phyloP scores from a whole-genome alignment of 768 basidiomycete genomes.

The Trichaptum fuscoviolaceum region DNA sequence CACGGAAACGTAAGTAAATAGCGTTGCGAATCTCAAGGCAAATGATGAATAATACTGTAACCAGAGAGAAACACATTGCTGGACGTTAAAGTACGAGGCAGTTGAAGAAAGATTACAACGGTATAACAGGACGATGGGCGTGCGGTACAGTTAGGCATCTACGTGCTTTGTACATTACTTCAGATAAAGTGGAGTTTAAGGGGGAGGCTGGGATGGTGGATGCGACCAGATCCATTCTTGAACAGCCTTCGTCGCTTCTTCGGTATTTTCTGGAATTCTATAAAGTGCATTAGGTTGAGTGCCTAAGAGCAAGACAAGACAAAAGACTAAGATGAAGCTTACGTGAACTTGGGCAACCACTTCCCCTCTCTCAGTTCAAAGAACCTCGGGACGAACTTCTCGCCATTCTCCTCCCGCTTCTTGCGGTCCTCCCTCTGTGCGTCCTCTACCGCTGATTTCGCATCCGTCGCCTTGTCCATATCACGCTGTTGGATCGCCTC shows the following conservation, averaged over 20 bases:
- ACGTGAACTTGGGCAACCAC: slow-evolving; percentile 80
- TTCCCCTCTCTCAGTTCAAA: slow-evolving; percentile 74
- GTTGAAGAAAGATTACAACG: background rate
- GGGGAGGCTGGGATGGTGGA: slow-evolving; percentile 18
- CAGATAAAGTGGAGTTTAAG: background rate
- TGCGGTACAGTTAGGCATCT: background rate
- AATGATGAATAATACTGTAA: background rate
- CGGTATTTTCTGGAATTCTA: slow-evolving; percentile 69
- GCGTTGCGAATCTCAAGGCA: background rate
- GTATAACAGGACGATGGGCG: background rate
- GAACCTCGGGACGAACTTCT: slow-evolving; percentile 68
- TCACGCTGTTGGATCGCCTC: slow-evolving; percentile 80
- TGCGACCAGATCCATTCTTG: slow-evolving; percentile 73
- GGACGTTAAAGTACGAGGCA: background rate
- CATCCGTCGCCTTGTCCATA: slow-evolving; percentile 90
- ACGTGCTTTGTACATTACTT: background rate
- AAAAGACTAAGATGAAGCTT: slow-evolving; percentile 24
- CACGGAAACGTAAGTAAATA: background rate
- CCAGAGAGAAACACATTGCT: background rate
- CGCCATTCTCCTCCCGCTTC: slow-evolving; percentile 67
- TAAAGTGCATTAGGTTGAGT: slow-evolving; percentile 8
- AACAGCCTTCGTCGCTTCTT: slow-evolving; percentile 59
- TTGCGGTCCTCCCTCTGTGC: slow-evolving; percentile 79
- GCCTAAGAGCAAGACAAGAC: slow-evolving; percentile 9
- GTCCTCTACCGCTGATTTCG: slow-evolving; percentile 89